A percentile compares a stretch with the other conserved stretches of the same genome.
Evolutionary conservation across 352 stramenopile species (phyloP).

Genomic region (Phytophthora pluvialis): DNA sequence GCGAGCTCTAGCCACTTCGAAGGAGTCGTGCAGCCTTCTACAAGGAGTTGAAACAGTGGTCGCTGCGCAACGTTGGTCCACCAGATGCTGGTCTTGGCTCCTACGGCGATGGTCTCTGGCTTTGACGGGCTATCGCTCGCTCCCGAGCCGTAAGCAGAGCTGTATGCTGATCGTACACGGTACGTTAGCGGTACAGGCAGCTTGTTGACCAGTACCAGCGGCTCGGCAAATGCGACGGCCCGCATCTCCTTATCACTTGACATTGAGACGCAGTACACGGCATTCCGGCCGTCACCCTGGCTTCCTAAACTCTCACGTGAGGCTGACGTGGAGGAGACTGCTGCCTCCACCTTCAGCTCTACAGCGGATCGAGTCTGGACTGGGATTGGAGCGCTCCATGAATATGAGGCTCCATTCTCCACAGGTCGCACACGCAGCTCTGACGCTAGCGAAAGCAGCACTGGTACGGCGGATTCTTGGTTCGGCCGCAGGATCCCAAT

Average conservation of each 20-base stretch:
- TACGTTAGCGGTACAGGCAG: conserved; percentile 71
- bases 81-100: conserved; percentile 74
- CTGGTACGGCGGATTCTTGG: conserved; percentile 70
- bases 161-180: conserved; percentile 51
- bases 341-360: conserved; percentile 70
- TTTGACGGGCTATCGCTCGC: conserved; percentile 40
- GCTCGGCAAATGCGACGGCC: conserved; percentile 67
- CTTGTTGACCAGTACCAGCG: conserved; percentile 84
- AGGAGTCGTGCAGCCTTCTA: conserved; percentile 62
- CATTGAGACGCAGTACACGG: conserved; percentile 75
- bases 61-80: conserved; percentile 71
- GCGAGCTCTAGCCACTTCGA: conserved; percentile 79
- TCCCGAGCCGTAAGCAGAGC: conserved; percentile 40
- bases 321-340: conserved; percentile 36
- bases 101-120: conserved; percentile 54
- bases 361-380: conserved; percentile 68
- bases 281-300: conserved; percentile 37
- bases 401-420: conserved; percentile 44
- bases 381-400: conserved; percentile 81
- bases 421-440: conserved; percentile 73
- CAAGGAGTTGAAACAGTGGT: conserved; percentile 70
- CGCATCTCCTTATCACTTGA: conserved; percentile 72
- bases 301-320: conserved; percentile 28
- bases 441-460: conserved; percentile 70
- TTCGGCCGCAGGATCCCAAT: conserved; percentile 66